Percentiles rank a stretch among this genome's conserved stretches.
phyloP scores from a whole-genome alignment of 2,329 filamentous ascomycete genomes.

The Aspergillus glaucus region DNA sequence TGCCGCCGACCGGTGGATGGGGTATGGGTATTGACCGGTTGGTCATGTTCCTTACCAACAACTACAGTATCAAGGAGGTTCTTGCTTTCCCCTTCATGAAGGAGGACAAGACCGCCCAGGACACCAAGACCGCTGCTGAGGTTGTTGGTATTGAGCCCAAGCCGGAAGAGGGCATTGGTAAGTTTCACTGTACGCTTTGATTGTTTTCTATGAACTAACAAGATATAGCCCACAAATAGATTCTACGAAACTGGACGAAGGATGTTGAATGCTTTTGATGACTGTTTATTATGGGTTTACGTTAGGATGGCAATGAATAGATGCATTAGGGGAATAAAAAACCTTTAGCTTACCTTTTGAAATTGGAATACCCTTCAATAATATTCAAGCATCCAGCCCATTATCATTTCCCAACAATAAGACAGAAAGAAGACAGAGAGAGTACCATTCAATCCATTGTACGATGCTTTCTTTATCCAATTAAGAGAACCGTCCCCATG shows the following conservation, averaged over 20 bases:
- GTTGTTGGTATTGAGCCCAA: slow-evolving; percentile 54
- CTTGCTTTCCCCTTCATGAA: slow-evolving; percentile 98
- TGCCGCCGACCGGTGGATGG: slow-evolving; percentile 93
- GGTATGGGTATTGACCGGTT: slow-evolving; percentile 92
- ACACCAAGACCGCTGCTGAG: slow-evolving; percentile 53
- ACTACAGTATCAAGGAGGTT: slow-evolving; percentile 95
- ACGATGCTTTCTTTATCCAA: no score
- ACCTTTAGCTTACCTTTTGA: slow-evolving; percentile 6
- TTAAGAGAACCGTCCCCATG: no score
- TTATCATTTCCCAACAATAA: no score
- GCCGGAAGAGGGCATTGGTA: slow-evolving; percentile 55
- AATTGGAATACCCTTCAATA: neutral
- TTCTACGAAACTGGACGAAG: slow-evolving; percentile 6
- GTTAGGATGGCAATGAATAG: slow-evolving; percentile 15
- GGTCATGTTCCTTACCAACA: slow-evolving; percentile 92
- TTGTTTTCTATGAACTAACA: slow-evolving; percentile 11
- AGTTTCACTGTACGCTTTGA: slow-evolving; percentile 16
- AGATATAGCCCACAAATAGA: slow-evolving; percentile 29
- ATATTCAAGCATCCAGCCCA: no score
- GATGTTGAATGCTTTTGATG: slow-evolving; percentile 8
- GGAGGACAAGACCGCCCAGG: slow-evolving; percentile 58
- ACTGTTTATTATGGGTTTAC: slow-evolving; percentile 15
- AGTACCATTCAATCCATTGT: no score
- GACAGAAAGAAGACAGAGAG: no score
- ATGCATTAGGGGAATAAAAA: slow-evolving; percentile 16